Evolutionary conservation across 169 alveolate species (phyloP), one percentile per base, ranked within the genome.

Genomic region (Plasmodium gonderi): DNA sequence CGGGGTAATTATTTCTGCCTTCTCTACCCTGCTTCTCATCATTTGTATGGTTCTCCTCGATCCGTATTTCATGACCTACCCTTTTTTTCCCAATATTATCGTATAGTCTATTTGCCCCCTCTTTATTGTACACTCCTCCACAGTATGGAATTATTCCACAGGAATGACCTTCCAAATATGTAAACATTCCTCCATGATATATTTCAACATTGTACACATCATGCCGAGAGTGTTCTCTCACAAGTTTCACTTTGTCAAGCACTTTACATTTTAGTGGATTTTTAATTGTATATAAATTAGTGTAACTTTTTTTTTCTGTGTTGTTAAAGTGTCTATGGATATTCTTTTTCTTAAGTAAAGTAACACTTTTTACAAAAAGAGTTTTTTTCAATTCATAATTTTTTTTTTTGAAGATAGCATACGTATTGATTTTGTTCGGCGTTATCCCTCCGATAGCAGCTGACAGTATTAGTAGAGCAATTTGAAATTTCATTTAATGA

Each of bases 71-170:
- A 47, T 47, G 12, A 12, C 5, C 79, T 12, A 7, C 20, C 45
- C 33, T 75, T 40, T 79, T 60, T 77, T 36, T 14, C 72, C 20
- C 17, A 11, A 11, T 51, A 12, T 64, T 36, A 11, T 83, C 82
- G 3, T 54, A 23, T 12, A 36, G 9, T 26, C 6, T 42, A 33
- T 54, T 49, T n/a, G 7, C n/a, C 11, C 42, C 20, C 0, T 6
- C 29, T 26, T n/a, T 36, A 3, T 33, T 36, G 2, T 20, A 1
- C 11, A 8, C 2, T 33, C 47, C 80, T 51, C 4, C 67, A 81
- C 93, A 96, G 12, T 96, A 95, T 5, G 97, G 97, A 40, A 95
- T 74, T 31, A 95, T 51, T 14, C 96, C 96, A 38, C 97, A 95
- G 33, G 94, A 92, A 33, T 95, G 96, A 1, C 97, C 97, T 17